These are phyloP conservation scores for Nicotiana knightiana DNA, from an alignment of 257 asterid genomes.

Conservation along the genomic window DNA sequence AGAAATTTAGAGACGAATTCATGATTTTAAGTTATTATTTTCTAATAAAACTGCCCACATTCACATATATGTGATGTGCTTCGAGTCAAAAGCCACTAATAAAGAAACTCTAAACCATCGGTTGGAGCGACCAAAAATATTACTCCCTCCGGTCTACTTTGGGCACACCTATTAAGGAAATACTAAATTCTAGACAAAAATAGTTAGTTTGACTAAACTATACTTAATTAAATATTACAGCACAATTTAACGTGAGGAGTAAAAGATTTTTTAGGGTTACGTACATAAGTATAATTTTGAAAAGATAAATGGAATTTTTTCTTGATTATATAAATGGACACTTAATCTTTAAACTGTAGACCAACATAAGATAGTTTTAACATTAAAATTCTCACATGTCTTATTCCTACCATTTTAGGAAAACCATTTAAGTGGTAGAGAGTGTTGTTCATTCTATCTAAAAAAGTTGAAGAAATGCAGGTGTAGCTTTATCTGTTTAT, in stretches of 20 bases:
- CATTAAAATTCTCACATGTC: background rate
- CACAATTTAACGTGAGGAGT: no score
- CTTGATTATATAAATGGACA: no score
- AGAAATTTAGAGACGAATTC: background rate
- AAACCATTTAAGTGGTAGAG: background rate
- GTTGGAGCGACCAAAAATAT: background rate
- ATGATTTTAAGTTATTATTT: background rate
- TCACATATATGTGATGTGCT: background rate
- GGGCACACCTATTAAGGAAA: no score
- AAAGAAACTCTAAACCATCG: background rate
- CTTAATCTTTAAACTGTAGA: background rate
- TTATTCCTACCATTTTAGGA: conserved; percentile 5
- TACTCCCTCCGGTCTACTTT: no score
- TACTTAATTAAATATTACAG: no score
- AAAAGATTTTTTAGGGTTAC: no score
- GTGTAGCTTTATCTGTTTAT: background rate
- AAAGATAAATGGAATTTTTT: no score
- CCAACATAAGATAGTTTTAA: background rate
- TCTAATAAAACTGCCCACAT: background rate
- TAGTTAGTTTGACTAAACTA: no score
- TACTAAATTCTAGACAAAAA: no score
- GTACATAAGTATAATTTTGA: no score
- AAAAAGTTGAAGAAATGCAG: conserved; percentile 5
- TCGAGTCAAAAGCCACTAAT: background rate
- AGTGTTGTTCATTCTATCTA: background rate